Evolutionary conservation across 768 basidiomycete species (phyloP).

Genomic region (Suillus discolor): DNA sequence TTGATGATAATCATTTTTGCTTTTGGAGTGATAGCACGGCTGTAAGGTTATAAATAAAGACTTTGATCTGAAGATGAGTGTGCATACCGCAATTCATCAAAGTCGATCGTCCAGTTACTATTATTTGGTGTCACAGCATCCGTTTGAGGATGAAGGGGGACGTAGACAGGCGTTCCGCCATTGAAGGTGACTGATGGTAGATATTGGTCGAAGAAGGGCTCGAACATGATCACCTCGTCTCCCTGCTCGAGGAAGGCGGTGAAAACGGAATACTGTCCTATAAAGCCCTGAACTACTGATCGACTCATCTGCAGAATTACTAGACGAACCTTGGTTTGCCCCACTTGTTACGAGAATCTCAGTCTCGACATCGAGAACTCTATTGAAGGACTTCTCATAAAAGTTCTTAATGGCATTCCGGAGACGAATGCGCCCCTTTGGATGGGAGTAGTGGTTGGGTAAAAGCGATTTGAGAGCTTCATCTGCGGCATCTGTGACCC

Average conservation of each 20-base stretch:
- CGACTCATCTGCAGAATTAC: background rate
- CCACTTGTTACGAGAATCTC: constrained; percentile 96
- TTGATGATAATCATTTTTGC: constrained; percentile 96
- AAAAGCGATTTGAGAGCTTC: constrained; percentile 63
- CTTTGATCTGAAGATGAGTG: background rate
- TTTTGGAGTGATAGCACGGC: constrained; percentile 81
- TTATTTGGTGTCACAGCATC: constrained; percentile 52
- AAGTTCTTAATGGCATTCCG: constrained; percentile 84
- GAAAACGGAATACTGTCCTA: constrained; percentile 94
- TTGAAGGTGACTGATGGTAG: constrained; percentile 93
- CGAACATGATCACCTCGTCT: constrained; percentile 98
- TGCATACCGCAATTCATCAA: constrained; percentile 80
- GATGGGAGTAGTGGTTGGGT: constrained; percentile 89
- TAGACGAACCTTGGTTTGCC: constrained; percentile 83
- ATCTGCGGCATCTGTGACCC: constrained; percentile 75
- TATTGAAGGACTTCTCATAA: constrained; percentile 68
- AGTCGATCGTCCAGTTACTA: constrained; percentile 87
- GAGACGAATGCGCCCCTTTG: constrained; percentile 84
- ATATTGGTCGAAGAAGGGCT: constrained; percentile 98
- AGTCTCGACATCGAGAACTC: constrained; percentile 77
- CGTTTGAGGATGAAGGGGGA: constrained; percentile 90
- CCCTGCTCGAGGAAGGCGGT: constrained; percentile 89
- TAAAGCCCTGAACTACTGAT: constrained; percentile 7
- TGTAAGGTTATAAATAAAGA: constrained; percentile 25
- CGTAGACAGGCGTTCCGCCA: constrained; percentile 89